A percentile compares a stretch with the other conserved stretches of the same genome.
Conservation (phyloP, 176 grass and related monocot genomes). For the Guadua angustifolia region DNA sequence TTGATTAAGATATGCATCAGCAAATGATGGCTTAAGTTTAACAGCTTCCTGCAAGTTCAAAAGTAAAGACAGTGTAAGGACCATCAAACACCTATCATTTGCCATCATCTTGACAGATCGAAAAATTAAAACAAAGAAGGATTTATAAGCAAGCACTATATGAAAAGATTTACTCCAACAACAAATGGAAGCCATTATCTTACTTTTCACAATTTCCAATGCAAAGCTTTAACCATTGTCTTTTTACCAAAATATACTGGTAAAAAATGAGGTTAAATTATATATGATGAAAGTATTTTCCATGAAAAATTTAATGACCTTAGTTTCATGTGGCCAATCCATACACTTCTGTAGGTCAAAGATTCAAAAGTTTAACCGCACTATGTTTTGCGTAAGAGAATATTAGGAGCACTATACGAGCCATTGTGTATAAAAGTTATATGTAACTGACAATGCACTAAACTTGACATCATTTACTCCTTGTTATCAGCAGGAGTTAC, state of each 20-base stretch:
- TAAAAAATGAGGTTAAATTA: neutral
- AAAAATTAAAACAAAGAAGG: neutral
- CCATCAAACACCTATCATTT: slow-evolving; percentile 17
- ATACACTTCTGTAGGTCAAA: neutral
- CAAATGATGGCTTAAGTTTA: slow-evolving; percentile 91
- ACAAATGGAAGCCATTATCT: neutral
- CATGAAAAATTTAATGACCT: neutral
- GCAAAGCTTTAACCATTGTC: neutral
- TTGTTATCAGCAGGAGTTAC: neutral
- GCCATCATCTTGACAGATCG: neutral
- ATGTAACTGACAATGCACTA: neutral
- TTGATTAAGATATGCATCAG: slow-evolving; percentile 96
- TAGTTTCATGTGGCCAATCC: neutral
- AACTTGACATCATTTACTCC: neutral
- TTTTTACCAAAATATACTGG: neutral
- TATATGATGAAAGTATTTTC: neutral
- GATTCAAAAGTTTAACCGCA: neutral
- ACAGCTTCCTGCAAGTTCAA: slow-evolving; percentile 79
- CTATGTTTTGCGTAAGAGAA: neutral
- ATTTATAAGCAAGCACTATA: neutral
- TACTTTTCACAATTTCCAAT: neutral
- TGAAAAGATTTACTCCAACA: neutral
- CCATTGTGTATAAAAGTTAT: neutral
- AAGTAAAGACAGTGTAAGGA: neutral
- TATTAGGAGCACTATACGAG: neutral